Evolutionary conservation across 495 filamentous ascomycete species (phyloP).

Genomic region (Haplographium delicatum): DNA sequence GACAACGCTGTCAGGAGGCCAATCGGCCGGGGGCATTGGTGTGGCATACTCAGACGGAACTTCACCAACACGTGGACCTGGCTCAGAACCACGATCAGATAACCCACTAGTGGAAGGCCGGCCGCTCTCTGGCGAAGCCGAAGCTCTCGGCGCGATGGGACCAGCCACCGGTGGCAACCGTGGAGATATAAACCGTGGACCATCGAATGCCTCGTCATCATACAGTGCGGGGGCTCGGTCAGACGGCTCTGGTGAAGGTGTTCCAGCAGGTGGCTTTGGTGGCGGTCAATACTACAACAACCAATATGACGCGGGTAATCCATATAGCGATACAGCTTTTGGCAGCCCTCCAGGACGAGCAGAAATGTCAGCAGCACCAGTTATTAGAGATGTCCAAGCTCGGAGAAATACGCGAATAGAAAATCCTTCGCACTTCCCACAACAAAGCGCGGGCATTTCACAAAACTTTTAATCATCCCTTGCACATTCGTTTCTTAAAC

Average conservation of each 20-base stretch:
- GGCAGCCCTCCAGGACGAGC: constrained; percentile 25
- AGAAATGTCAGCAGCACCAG: constrained; percentile 55
- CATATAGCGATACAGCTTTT: constrained; percentile 36
- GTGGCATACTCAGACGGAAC: constrained; percentile 72
- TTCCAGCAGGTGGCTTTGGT: constrained; percentile 33
- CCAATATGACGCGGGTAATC: constrained; percentile 46
- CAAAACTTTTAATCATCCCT: constrained; percentile 73
- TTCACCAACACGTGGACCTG: constrained; percentile 63
- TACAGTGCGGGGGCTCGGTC: constrained; percentile 82
- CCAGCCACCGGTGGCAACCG: constrained; percentile 61
- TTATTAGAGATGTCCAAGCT: constrained; percentile 91
- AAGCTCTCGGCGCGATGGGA: constrained; percentile 73
- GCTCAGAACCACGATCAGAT: constrained; percentile 68
- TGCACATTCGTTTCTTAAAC: constrained; percentile 6
- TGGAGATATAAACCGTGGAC: constrained; percentile 74
- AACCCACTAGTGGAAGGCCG: constrained; percentile 58
- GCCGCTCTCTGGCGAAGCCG: constrained; percentile 61
- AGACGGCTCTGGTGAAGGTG: constrained; percentile 74
- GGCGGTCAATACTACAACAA: constrained; percentile 42
- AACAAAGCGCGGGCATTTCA: constrained; percentile 93
- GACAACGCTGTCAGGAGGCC: constrained; percentile 79
- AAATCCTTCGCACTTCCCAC: constrained; percentile 77
- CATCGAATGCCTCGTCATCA: constrained; percentile 93
- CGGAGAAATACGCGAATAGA: constrained; percentile 91
- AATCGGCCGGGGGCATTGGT: constrained; percentile 48